Conservation (phyloP, 768 basidiomycete genomes). For the Naganishia onofrii region DNA sequence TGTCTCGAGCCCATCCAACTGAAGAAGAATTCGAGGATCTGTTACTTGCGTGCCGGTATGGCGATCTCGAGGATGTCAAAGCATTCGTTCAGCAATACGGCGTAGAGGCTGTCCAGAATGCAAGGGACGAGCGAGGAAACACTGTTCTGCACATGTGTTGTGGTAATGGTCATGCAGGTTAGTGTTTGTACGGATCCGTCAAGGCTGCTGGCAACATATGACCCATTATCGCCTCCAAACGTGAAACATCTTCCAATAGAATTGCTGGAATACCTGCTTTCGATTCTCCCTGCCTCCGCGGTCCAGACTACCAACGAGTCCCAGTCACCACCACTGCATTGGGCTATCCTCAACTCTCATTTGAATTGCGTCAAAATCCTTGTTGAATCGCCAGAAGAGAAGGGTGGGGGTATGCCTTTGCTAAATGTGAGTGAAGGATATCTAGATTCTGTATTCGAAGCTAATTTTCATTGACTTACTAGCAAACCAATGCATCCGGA, state of each 20-base stretch:
- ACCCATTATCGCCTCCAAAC: background rate
- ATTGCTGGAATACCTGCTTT: conserved; percentile 69
- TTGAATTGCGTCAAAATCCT: conserved; percentile 54
- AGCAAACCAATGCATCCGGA: conserved; percentile 46
- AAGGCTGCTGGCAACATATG: no score
- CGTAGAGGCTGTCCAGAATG: conserved; percentile 50
- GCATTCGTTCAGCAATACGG: conserved; percentile 66
- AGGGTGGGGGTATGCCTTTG: conserved; percentile 47
- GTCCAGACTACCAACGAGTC: conserved; percentile 66
- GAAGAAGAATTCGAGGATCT: conserved; percentile 62
- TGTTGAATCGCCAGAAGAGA: conserved; percentile 45
- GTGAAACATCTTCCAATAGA: conserved; percentile 58
- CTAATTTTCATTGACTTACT: background rate
- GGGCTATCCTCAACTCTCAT: conserved; percentile 84
- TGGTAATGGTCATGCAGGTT: conserved; percentile 85
- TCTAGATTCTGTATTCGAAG: background rate
- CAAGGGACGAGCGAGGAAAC: conserved; percentile 75
- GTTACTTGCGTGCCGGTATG: conserved; percentile 79
- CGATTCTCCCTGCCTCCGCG: conserved; percentile 58
- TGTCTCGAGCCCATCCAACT: conserved; percentile 36
- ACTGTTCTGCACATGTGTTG: conserved; percentile 79
- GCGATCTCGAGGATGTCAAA: conserved; percentile 75
- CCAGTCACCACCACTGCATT: conserved; percentile 81
- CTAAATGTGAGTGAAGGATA: conserved; percentile 40
- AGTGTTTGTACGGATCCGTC: conserved; percentile 35